Conservation (phyloP, 495 filamentous ascomycete genomes). For the Penicillium psychrofluorescens region DNA sequence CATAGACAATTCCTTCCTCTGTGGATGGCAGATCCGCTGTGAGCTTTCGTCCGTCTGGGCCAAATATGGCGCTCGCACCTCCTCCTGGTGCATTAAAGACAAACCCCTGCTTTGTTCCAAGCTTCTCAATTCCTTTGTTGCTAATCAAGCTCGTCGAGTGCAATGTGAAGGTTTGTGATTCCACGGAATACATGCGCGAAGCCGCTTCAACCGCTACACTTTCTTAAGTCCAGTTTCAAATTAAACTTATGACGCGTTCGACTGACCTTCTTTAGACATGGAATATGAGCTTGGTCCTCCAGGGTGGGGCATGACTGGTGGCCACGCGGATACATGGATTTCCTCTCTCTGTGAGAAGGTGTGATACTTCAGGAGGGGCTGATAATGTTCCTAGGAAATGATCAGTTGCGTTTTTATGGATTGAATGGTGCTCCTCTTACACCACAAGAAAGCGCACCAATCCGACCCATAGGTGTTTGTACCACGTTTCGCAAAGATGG, state of each 20-base stretch:
- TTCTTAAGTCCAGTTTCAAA: background rate
- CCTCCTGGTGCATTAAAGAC: conserved; percentile 34
- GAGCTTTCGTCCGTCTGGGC: conserved; percentile 44
- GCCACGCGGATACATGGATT: conserved; percentile 57
- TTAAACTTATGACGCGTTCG: background rate
- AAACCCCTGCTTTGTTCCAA: conserved; percentile 26
- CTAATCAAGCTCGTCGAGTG: conserved; percentile 36
- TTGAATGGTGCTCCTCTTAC: no score
- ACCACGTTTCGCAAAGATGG: conserved; percentile 35
- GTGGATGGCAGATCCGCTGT: conserved; percentile 22
- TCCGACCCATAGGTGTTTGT: conserved; percentile 31
- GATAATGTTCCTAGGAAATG: conserved; percentile 48
- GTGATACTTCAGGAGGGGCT: conserved; percentile 55
- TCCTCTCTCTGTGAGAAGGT: conserved; percentile 41
- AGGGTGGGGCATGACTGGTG: conserved; percentile 22
- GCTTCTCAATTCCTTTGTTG: conserved; percentile 32
- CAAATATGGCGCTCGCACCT: conserved; percentile 43
- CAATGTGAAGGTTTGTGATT: conserved; percentile 44
- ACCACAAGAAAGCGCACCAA: conserved; percentile 41
- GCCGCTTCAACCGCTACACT: conserved; percentile 29
- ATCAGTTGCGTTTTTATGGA: no score
- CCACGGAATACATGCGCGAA: conserved; percentile 45
- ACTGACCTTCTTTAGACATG: conserved; percentile 31
- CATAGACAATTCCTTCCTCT: conserved; percentile 41
- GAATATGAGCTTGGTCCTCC: conserved; percentile 20